Conservation (phyloP, 768 basidiomycete genomes). For the Kwoniella botswanensis region DNA sequence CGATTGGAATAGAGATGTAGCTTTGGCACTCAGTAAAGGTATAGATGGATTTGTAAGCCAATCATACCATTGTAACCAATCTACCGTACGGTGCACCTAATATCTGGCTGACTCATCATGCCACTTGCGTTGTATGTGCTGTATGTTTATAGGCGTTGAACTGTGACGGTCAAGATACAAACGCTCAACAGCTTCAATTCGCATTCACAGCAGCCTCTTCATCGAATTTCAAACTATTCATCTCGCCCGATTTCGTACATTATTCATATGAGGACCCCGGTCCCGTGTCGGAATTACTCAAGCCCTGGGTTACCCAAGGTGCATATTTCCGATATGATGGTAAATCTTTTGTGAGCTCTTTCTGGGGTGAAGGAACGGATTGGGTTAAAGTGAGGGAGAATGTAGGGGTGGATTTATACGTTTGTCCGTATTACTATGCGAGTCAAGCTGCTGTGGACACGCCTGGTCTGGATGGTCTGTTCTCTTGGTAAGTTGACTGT, state of each 20-base stretch:
- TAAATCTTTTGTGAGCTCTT: slow-evolving; percentile 53
- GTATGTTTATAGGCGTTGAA: slow-evolving; percentile 34
- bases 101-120: too few species aligned
- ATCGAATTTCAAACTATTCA: slow-evolving; percentile 52
- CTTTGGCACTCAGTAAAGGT: slow-evolving; percentile 46
- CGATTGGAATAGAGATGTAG: slow-evolving; percentile 47
- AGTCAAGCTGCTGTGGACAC: slow-evolving; percentile 33
- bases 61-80: not conserved
- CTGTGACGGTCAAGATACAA: slow-evolving; percentile 52
- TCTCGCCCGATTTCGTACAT: slow-evolving; percentile 59
- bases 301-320: slow-evolving; percentile 34
- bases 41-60: slow-evolving; percentile 49
- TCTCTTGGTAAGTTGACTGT: slow-evolving; percentile 48
- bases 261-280: slow-evolving; percentile 36
- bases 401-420: slow-evolving; percentile 43
- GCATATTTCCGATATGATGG: slow-evolving; percentile 46
- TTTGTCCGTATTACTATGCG: slow-evolving; percentile 52
- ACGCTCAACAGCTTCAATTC: slow-evolving; percentile 46
- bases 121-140: too few species aligned
- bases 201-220: slow-evolving; percentile 49
- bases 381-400: slow-evolving; percentile 34
- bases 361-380: slow-evolving; percentile 57
- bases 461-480: slow-evolving; percentile 42
- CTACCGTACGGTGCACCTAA: not conserved
- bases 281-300: slow-evolving; percentile 34